phyloP scores from a whole-genome alignment of 2,329 filamentous ascomycete genomes.

The Juglanconis oblonga region DNA sequence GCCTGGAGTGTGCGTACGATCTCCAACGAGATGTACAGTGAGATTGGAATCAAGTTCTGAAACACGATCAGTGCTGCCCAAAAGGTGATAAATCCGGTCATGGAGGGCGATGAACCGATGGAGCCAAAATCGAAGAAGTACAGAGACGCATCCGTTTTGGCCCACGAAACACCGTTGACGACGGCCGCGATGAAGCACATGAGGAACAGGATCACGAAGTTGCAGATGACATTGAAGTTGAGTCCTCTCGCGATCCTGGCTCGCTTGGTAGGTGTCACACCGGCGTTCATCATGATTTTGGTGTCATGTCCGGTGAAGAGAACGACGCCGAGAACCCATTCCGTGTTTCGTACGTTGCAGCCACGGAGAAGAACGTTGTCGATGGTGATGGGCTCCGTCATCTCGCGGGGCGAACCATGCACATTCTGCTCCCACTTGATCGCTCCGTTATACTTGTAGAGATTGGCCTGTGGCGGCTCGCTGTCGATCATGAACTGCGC shows the following conservation, averaged over 20 bases:
- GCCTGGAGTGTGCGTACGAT: constrained; percentile 92
- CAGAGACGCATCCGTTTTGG: constrained; percentile 68
- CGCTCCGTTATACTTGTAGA: constrained; percentile 92
- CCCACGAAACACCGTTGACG: constrained; percentile 81
- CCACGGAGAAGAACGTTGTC: constrained; percentile 94
- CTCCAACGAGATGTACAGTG: constrained; percentile 94
- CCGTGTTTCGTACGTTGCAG: constrained; percentile 90
- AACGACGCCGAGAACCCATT: constrained; percentile 91
- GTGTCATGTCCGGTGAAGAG: constrained; percentile 94
- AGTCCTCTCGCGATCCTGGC: constrained; percentile 87
- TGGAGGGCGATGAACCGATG: constrained; percentile 68
- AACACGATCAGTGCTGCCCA: constrained; percentile 94
- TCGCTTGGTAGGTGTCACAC: constrained; percentile 91
- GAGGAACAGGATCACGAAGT: constrained; percentile 82
- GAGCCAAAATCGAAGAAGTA: constrained; percentile 83
- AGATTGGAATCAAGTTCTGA: constrained; percentile 98
- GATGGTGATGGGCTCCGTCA: constrained; percentile 90
- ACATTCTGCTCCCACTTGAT: constrained; percentile 81
- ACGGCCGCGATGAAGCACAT: constrained; percentile 89
- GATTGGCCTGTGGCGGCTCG: constrained; percentile 85
- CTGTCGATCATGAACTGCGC: constrained; percentile 87
- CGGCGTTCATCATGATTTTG: constrained; percentile 99
- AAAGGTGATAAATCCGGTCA: constrained; percentile 94
- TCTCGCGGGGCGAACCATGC: constrained; percentile 63
- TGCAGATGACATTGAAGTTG: constrained; percentile 97